Conservation (phyloP, 306 rosid species). For the Pueraria montana region DNA sequence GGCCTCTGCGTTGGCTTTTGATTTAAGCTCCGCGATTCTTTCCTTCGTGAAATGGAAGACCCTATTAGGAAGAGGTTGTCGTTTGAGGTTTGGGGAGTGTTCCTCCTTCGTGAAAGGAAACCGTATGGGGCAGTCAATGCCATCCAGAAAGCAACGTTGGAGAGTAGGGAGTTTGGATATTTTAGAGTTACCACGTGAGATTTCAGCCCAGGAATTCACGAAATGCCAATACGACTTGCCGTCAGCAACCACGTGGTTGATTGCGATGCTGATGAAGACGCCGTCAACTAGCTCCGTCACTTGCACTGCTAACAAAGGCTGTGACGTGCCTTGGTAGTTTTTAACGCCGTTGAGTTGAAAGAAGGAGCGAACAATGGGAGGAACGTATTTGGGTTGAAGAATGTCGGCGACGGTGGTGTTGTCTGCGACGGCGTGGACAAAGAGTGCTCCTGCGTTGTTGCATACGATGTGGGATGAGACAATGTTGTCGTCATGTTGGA, state of each 20-base stretch:
- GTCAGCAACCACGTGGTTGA: conserved; percentile 47
- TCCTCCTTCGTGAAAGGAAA: conserved; percentile 37
- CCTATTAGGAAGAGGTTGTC: not conserved
- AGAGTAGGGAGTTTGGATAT: not conserved
- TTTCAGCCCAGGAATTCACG: conserved; percentile 59
- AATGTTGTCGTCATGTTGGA: not conserved
- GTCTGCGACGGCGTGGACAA: too few relatives aligned
- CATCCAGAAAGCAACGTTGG: conserved; percentile 12
- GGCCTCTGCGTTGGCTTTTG: conserved; percentile 51
- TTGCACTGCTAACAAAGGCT: too few relatives aligned
- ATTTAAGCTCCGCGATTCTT: conserved; percentile 50
- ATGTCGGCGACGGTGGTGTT: too few relatives aligned
- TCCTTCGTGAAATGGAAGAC: conserved; percentile 36
- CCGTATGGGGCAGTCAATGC: not conserved
- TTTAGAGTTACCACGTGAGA: not conserved
- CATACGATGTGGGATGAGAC: too few relatives aligned
- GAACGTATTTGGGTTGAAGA: too few relatives aligned
- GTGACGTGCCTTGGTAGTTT: too few relatives aligned
- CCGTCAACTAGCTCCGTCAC: too few relatives aligned
- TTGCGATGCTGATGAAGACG: not conserved
- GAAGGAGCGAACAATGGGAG: too few relatives aligned
- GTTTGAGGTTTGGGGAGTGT: not conserved
- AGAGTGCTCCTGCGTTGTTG: not conserved
- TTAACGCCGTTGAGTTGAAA: too few relatives aligned
- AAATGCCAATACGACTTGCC: conserved; percentile 58